Percentiles rank a stretch among this genome's conserved stretches.
Evolutionary conservation across 2,329 filamentous ascomycete species (phyloP).

Genomic region (Cladosporium colombiae): DNA sequence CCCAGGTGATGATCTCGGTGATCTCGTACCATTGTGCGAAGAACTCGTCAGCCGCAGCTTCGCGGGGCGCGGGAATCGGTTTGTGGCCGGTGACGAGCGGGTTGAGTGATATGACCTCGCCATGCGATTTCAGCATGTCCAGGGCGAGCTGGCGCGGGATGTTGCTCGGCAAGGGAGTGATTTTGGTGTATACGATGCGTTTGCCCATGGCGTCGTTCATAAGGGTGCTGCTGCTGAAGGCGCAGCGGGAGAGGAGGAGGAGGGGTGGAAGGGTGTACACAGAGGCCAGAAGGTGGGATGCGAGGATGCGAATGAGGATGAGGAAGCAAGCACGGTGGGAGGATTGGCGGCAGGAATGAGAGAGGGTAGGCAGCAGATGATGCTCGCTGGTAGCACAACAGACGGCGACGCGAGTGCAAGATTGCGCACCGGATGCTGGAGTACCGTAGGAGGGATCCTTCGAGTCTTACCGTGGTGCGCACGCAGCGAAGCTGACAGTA

Average conservation of each 20-base stretch:
- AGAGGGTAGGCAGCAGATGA: not conserved
- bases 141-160: constrained; percentile 71
- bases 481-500: constrained; percentile 8
- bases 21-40: constrained; percentile 77
- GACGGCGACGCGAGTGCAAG: constrained; percentile 3
- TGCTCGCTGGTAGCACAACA: constrained; percentile 1
- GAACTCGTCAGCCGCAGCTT: constrained; percentile 68
- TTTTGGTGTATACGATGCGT: constrained; percentile 66
- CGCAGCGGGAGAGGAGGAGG: not conserved
- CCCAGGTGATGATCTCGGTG: constrained; percentile 66
- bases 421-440: not conserved
- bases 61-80: constrained; percentile 65
- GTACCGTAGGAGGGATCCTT: constrained; percentile 1
- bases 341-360: not conserved
- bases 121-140: constrained; percentile 64
- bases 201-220: constrained; percentile 43
- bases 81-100: constrained; percentile 66
- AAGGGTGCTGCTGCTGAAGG: not conserved
- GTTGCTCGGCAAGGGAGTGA: constrained; percentile 69
- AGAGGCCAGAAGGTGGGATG: not conserved
- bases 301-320: not conserved
- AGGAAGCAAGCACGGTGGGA: constrained; percentile 1
- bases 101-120: constrained; percentile 70
- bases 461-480: constrained; percentile 7
- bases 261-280: not conserved